Percentiles rank a stretch among this genome's conserved stretches.
Evolutionary conservation across 2,329 filamentous ascomycete genomes (phyloP).

Genomic region (Aspergillaceae sp.): DNA sequence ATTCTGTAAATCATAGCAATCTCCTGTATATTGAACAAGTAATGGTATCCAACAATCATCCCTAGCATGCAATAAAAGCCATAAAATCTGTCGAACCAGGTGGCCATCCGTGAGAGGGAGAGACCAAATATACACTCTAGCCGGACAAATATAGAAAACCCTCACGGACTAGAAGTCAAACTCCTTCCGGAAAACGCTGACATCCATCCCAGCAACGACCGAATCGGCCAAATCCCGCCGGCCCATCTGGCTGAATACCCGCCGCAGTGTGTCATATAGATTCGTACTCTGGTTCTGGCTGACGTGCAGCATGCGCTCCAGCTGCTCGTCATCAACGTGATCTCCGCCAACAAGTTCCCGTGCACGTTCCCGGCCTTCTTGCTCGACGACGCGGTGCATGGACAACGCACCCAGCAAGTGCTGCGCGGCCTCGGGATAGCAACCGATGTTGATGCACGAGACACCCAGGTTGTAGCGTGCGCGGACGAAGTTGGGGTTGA

Average conservation of each 20-base stretch:
- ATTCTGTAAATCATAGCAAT: not conserved
- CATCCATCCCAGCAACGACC: constrained; percentile 83
- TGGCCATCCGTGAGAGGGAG: too few relatives aligned
- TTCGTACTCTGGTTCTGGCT: constrained; percentile 92
- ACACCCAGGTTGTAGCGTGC: constrained; percentile 96
- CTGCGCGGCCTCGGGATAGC: constrained; percentile 83
- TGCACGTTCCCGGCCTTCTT: constrained; percentile 72
- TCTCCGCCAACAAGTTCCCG: constrained; percentile 65
- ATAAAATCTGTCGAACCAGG: too few relatives aligned
- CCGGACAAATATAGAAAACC: not conserved
- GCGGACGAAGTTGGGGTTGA: constrained; percentile 93
- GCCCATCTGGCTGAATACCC: constrained; percentile 96
- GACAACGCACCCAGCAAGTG: constrained; percentile 84
- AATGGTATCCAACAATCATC: constrained; percentile 11
- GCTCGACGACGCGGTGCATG: constrained; percentile 93
- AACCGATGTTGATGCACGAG: constrained; percentile 94
- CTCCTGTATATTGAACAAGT: constrained; percentile 1
- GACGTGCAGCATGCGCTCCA: constrained; percentile 73
- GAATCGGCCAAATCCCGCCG: constrained; percentile 77
- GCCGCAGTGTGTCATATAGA: constrained; percentile 82
- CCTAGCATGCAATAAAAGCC: not conserved
- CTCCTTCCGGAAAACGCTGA: constrained; percentile 77
- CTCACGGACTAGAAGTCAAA: constrained; percentile 64
- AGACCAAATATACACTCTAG: not conserved
- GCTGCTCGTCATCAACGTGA: constrained; percentile 56